Evolutionary conservation across 164 flowering plant genomes (phyloP).

Genomic region (Magnolia sinica): DNA sequence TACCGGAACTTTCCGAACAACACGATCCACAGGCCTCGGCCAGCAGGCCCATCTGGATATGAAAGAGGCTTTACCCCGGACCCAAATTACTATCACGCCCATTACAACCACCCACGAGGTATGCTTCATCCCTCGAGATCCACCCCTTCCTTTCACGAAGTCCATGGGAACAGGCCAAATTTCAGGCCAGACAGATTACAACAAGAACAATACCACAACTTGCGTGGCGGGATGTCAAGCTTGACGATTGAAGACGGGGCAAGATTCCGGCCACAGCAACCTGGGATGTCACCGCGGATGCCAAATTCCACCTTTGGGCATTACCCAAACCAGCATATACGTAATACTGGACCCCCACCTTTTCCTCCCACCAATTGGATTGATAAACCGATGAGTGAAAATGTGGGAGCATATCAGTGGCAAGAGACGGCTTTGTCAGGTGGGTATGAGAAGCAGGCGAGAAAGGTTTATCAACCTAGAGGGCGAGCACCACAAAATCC

Average conservation of each 20-base stretch:
- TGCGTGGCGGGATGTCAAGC: conserved; percentile 43
- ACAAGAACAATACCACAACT: conserved; percentile 37
- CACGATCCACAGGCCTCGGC: conserved; percentile 42
- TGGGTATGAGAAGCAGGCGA: conserved; percentile 41
- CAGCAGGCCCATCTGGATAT: conserved; percentile 68
- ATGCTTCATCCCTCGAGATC: conserved; percentile 29
- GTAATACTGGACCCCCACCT: conserved; percentile 39
- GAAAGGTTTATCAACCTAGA: conserved; percentile 56
- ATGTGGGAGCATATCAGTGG: conserved; percentile 23
- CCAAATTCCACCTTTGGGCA: conserved; percentile 25
- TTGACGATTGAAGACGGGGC: conserved; percentile 44
- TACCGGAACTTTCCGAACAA: conserved; percentile 30
- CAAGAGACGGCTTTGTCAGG: conserved; percentile 28
- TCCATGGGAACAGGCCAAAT: conserved; percentile 34
- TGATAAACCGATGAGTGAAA: conserved; percentile 26
- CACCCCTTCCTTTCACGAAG: conserved; percentile 30
- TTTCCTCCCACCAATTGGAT: conserved; percentile 77
- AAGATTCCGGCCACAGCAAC: conserved; percentile 19
- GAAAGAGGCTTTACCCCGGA: conserved; percentile 46
- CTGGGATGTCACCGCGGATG: conserved; percentile 20
- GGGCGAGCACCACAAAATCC: conserved; percentile 19
- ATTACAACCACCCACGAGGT: conserved; percentile 28
- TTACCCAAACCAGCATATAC: conserved; percentile 20
- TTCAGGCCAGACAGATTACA: conserved; percentile 37
- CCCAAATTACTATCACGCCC: conserved; percentile 26